Evolutionary conservation across 495 filamentous ascomycete species (phyloP).

Genomic region (Terfezia claveryi): DNA sequence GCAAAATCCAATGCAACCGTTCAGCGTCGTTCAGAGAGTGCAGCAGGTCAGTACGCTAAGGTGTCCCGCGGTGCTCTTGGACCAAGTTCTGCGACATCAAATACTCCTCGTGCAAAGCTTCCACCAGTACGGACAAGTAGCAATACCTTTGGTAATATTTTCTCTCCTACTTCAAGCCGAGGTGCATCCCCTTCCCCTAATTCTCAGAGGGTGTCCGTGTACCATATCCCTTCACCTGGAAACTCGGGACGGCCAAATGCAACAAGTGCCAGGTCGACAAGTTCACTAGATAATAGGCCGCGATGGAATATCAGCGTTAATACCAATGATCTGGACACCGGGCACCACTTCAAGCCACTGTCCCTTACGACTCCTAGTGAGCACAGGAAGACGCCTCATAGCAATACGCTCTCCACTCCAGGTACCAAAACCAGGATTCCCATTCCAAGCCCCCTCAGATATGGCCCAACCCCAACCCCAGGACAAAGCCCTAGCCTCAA

Average conservation of each 20-base stretch:
- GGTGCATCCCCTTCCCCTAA: not conserved
- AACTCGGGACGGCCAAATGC: not conserved
- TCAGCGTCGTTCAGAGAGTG: not conserved
- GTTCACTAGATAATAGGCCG: conserved; percentile 33
- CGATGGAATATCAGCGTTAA: conserved; percentile 64
- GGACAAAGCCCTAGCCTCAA: not conserved
- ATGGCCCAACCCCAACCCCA: conserved; percentile 5
- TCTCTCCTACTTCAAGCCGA: not conserved
- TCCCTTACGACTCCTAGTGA: conserved; percentile 39
- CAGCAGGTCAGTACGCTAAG: not conserved
- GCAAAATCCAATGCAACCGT: not conserved
- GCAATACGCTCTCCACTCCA: conserved; percentile 9
- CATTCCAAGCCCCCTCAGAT: conserved; percentile 11
- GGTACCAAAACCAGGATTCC: conserved; percentile 14
- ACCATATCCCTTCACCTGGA: not conserved
- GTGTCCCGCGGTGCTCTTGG: not conserved
- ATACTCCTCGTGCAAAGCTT: not conserved
- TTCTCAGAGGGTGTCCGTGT: not conserved
- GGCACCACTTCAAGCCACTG: conserved; percentile 47
- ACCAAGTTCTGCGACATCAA: not conserved
- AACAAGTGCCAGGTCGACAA: not conserved
- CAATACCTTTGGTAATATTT: not conserved
- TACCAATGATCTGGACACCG: conserved; percentile 40
- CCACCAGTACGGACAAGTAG: not conserved
- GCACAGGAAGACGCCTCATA: conserved; percentile 30